Percentiles rank a stretch among this genome's conserved stretches.
Evolutionary conservation across 2,329 filamentous ascomycete species (phyloP).

Genomic region (Didymella sp.): DNA sequence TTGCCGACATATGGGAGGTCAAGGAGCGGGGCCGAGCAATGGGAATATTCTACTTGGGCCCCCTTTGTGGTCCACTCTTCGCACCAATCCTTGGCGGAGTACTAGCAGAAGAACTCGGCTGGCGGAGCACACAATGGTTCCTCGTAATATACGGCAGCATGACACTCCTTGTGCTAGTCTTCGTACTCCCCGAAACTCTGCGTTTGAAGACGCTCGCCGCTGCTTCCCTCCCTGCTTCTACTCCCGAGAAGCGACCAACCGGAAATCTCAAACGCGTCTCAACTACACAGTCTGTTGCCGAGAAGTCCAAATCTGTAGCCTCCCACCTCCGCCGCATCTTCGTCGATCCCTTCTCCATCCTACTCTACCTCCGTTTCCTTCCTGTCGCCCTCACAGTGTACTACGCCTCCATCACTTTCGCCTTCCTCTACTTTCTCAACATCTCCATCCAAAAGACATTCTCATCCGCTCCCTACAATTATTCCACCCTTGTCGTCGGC

Average conservation of each 20-base stretch:
- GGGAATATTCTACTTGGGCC: constrained; percentile 50
- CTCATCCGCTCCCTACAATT: constrained; percentile 41
- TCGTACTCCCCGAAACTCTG: constrained; percentile 47
- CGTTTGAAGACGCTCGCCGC: no score
- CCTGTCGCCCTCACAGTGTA: constrained; percentile 48
- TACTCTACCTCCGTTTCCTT: constrained; percentile 48
- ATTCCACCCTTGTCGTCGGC: constrained; percentile 45
- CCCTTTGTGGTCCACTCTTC: constrained; percentile 48
- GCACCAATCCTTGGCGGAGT: constrained; percentile 50
- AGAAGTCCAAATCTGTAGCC: constrained; percentile 31
- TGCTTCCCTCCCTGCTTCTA: not conserved
- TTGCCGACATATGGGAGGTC: constrained; percentile 50
- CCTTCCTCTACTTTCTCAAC: constrained; percentile 49
- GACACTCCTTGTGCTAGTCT: constrained; percentile 42
- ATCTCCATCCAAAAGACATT: constrained; percentile 48
- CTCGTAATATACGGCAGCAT: constrained; percentile 47
- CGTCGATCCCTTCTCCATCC: constrained; percentile 47
- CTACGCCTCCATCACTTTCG: constrained; percentile 50
- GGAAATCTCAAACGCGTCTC: constrained; percentile 3
- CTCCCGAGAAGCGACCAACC: constrained; percentile 4
- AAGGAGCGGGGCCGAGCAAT: constrained; percentile 48
- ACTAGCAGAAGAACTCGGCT: constrained; percentile 42
- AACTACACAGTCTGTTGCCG: constrained; percentile 25
- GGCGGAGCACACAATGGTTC: constrained; percentile 52
- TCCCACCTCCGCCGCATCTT: constrained; percentile 43